phyloP scores from a whole-genome alignment of 1,139 yeast species.

The Dujonia santamariae region DNA sequence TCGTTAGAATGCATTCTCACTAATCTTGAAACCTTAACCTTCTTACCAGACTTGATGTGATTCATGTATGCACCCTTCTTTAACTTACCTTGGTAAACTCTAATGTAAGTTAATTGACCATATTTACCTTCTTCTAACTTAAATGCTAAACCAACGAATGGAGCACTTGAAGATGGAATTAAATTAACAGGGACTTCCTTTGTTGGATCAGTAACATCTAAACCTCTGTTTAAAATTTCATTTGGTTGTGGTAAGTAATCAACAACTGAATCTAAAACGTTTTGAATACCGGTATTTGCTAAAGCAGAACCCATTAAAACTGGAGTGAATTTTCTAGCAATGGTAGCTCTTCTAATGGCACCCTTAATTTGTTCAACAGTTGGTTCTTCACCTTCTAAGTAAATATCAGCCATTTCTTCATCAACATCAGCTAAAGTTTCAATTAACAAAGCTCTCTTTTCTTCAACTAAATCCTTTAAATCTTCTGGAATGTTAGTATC shows the following conservation, averaged over 20 bases:
- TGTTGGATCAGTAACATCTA: constrained; percentile 58
- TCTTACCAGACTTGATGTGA: constrained; percentile 90
- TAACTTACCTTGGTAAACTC: constrained; percentile 95
- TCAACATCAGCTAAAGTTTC: constrained; percentile 97
- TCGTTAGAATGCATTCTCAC: constrained; percentile 99
- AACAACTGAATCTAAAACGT: constrained; percentile 92
- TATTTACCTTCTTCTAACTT: constrained; percentile 97
- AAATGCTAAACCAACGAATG: constrained; percentile 95
- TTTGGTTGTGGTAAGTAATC: constrained; percentile 95
- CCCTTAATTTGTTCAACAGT: constrained; percentile 73
- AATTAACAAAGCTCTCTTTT: constrained; percentile 76
- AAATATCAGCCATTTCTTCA: constrained; percentile 93
- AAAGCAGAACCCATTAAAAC: constrained; percentile 98
- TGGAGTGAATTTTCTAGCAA: constrained; percentile 95
- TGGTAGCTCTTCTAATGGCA: constrained; percentile 95
- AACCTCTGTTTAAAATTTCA: constrained; percentile 85
- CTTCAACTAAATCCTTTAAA: constrained; percentile 71
- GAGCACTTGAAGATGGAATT: constrained; percentile 68
- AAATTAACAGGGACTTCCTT: constrained; percentile 73
- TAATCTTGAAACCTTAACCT: constrained; percentile 89
- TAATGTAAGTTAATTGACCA: constrained; percentile 93
- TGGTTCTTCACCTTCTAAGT: constrained; percentile 87
- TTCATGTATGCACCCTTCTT: constrained; percentile 87
- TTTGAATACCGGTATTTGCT: constrained; percentile 93
- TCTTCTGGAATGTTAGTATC: constrained; percentile 72